Evolutionary conservation across 192 early-diverging fungal species (phyloP), one percentile per base, ranked within the genome.

Genomic region (Kappamyces sp.): DNA sequence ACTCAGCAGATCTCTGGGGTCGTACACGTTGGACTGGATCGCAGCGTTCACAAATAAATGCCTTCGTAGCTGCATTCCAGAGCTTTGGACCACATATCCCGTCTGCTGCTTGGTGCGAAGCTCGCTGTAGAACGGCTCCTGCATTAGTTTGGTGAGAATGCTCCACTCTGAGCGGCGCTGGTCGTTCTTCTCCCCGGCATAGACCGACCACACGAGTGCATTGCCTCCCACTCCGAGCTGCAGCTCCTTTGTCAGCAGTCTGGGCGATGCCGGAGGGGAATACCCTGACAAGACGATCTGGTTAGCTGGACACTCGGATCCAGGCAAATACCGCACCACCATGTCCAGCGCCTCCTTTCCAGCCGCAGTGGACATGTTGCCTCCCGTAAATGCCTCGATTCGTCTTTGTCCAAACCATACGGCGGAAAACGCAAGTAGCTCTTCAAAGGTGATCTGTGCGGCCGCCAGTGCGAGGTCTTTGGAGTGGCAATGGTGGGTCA

Each of bases 71-170:
- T 64, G 49, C 36, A 64, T 38, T 3, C 42, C 38, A 36, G 58
- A 49, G 0, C 63, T 66, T n/a, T 40, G 39, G 5, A 75, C 73
- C 15, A 72, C 49, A 57, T 75, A 75, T 5, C 69, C 73, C 12
- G 73, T 75, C 62, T 74, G 66, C 48, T 66, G 64, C 34, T 62
- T 58, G 2, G 67, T 74, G n/a, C 73, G 47, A 9, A 58, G 55
- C 47, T 72, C 69, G 12, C 69, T 63, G 41, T 72, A 75, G 41
- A 71, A 68, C 23, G 73, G 73, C 57, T 75, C 73, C 60, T 75
- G 71, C 13, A 68, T 49, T 13, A 75, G 49, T 49, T 75, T 75
- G 34, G 60, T 15, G 7, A 75, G 51, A 4, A 75, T 15, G 46
- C 68, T 64, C 50, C 60, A 52, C 9, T 52, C 66, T n/a, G 60